Conservation (phyloP, 2,329 filamentous ascomycete genomes). For the Cordyceps militaris region DNA sequence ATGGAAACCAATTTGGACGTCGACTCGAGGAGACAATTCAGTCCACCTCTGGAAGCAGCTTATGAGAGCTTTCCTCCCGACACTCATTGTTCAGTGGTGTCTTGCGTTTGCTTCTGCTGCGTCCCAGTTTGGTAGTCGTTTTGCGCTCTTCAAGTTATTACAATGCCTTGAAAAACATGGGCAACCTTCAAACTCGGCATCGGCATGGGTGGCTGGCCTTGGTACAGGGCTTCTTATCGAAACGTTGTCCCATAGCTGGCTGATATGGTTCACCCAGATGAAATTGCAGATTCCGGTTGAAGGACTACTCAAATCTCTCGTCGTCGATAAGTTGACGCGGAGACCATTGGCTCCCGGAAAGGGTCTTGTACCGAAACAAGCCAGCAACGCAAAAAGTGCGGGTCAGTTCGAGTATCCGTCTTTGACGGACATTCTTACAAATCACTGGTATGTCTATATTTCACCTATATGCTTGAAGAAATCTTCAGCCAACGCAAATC, state of each 20-base stretch:
- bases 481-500: background rate
- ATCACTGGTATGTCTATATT: background rate
- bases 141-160: conserved; percentile 2
- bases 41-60: background rate
- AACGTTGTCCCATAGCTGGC: conserved; percentile 3
- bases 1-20: background rate
- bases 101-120: conserved; percentile 2
- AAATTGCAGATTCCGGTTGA: conserved; percentile 2
- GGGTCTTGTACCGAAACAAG: background rate
- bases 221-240: background rate
- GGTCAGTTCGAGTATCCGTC: background rate
- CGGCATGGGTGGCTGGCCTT: background rate
- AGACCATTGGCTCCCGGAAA: background rate
- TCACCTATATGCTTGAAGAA: background rate
- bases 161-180: background rate
- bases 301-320: conserved; percentile 8
- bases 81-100: conserved; percentile 5
- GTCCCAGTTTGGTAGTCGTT: conserved; percentile 7
- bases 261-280: conserved; percentile 6
- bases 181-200: background rate
- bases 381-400: background rate
- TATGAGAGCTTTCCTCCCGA: background rate
- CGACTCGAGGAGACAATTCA: background rate
- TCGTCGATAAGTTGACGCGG: conserved; percentile 11
- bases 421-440: background rate